Percentiles rank a stretch among this genome's conserved stretches.
Evolutionary conservation across 495 filamentous ascomycete genomes (phyloP).

Genomic region (Emericellopsis terricola): DNA sequence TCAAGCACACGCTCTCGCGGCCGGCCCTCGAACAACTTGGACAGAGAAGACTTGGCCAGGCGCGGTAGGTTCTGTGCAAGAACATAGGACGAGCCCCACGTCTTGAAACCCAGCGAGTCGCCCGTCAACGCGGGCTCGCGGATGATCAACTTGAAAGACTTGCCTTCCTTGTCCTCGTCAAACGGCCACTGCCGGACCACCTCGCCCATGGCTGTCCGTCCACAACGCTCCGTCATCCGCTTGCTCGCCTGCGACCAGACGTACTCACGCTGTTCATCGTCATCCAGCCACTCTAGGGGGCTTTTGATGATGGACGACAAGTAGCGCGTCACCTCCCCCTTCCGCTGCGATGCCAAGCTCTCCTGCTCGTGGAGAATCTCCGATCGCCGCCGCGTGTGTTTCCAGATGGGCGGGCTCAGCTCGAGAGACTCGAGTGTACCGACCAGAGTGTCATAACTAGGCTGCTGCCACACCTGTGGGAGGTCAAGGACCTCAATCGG

Average conservation of each 20-base stretch:
- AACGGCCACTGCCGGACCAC: conserved; percentile 61
- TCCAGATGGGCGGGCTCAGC: conserved; percentile 24
- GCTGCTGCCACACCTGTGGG: conserved; percentile 28
- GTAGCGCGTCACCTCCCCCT: conserved; percentile 33
- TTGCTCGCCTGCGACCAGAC: conserved; percentile 67
- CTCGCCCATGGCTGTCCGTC: conserved; percentile 63
- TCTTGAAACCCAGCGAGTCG: conserved; percentile 82
- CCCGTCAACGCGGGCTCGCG: conserved; percentile 75
- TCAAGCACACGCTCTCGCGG: conserved; percentile 25
- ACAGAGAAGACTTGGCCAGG: conserved; percentile 17
- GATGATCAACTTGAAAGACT: conserved; percentile 41
- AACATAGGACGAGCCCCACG: conserved; percentile 76
- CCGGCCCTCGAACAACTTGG: conserved; percentile 14
- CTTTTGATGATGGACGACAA: conserved; percentile 63
- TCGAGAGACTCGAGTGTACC: conserved; percentile 17
- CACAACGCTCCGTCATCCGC: conserved; percentile 68
- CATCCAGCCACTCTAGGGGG: conserved; percentile 53
- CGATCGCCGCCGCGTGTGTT: conserved; percentile 8
- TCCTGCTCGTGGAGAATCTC: conserved; percentile 15
- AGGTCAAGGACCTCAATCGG: conserved; percentile 14
- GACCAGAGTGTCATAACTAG: conserved; percentile 17
- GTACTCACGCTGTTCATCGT: conserved; percentile 49
- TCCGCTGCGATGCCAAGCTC: conserved; percentile 10
- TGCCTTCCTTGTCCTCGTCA: conserved; percentile 6
- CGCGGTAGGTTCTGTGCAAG: conserved; percentile 53